A percentile compares a stretch with the other conserved stretches of the same genome.
Evolutionary conservation across 805 yeast genomes (phyloP).

Genomic region (Suhomyces kilbournensis): DNA sequence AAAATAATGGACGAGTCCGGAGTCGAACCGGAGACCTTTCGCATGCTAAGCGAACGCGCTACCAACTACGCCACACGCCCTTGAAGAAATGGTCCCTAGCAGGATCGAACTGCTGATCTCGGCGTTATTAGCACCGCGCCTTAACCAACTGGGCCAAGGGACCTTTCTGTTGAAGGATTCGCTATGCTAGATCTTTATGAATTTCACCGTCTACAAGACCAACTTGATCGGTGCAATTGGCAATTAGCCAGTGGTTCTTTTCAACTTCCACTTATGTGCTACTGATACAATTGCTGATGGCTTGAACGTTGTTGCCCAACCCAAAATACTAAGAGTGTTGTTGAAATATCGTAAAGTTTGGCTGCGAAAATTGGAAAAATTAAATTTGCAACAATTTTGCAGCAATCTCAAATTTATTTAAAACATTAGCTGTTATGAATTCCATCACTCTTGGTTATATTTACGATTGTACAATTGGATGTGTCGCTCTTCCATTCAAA

Average conservation of each 20-base stretch:
- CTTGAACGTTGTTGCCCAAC: no score
- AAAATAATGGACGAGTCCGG: constrained; percentile 66
- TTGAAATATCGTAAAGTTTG: neutral
- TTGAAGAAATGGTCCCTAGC: constrained; percentile 23
- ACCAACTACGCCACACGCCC: constrained; percentile 85
- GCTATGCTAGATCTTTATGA: neutral
- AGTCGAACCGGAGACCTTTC: constrained; percentile 78
- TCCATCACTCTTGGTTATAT: neutral
- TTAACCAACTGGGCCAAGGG: constrained; percentile 62
- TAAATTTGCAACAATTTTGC: neutral
- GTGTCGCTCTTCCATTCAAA: neutral
- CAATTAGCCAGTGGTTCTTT: no score
- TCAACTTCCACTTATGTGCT: neutral
- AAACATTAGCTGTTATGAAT: neutral
- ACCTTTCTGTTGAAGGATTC: constrained; percentile 20
- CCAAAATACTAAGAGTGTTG: no score
- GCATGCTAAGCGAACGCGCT: constrained; percentile 37
- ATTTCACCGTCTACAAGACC: no score
- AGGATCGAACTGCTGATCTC: constrained; percentile 49
- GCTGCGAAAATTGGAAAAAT: neutral
- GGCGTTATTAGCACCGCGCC: constrained; percentile 59
- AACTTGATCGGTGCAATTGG: no score
- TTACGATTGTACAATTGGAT: neutral
- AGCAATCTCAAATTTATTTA: neutral
- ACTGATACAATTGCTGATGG: no score